A percentile compares a stretch with the other conserved stretches of the same genome.
Conservation (phyloP, 2,329 filamentous ascomycete genomes). For the Neophaeococcomyces aloes region DNA sequence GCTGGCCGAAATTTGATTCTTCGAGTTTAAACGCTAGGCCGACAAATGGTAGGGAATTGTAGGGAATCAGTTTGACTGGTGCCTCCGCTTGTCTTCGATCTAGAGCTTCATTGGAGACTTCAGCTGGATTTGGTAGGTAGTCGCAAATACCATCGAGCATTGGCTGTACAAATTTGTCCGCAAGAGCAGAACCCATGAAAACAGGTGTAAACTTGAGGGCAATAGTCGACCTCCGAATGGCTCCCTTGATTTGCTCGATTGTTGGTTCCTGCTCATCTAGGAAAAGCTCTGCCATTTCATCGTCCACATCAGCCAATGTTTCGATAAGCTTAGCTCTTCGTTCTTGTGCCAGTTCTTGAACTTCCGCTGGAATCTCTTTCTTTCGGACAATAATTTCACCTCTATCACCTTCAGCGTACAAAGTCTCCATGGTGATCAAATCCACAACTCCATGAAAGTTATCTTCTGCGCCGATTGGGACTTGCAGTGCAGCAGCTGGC, state of each 20-base stretch:
- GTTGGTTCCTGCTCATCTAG: constrained; percentile 76
- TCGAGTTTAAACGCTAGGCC: constrained; percentile 97
- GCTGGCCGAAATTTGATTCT: constrained; percentile 95
- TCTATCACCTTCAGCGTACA: constrained; percentile 76
- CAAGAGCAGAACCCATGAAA: constrained; percentile 89
- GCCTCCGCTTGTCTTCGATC: constrained; percentile 71
- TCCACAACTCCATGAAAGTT: constrained; percentile 89
- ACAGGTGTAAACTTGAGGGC: constrained; percentile 83
- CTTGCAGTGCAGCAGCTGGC: constrained; percentile 81
- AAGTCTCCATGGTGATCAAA: constrained; percentile 78
- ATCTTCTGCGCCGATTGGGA: constrained; percentile 88
- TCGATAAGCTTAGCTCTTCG: constrained; percentile 81
- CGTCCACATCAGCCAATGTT: constrained; percentile 91
- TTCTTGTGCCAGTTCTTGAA: constrained; percentile 66
- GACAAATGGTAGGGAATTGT: constrained; percentile 87
- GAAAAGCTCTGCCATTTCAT: constrained; percentile 93
- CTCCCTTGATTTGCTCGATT: constrained; percentile 73
- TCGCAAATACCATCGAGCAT: constrained; percentile 96
- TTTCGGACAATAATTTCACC: constrained; percentile 67
- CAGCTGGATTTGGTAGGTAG: constrained; percentile 81
- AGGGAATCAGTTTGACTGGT: constrained; percentile 77
- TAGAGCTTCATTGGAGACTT: constrained; percentile 81
- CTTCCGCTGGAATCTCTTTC: constrained; percentile 72
- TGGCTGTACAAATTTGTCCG: constrained; percentile 88
- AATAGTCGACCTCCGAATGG: constrained; percentile 86